phyloP scores from a whole-genome alignment of 148 eudicot species.

The Dysphania ambrosioides region DNA sequence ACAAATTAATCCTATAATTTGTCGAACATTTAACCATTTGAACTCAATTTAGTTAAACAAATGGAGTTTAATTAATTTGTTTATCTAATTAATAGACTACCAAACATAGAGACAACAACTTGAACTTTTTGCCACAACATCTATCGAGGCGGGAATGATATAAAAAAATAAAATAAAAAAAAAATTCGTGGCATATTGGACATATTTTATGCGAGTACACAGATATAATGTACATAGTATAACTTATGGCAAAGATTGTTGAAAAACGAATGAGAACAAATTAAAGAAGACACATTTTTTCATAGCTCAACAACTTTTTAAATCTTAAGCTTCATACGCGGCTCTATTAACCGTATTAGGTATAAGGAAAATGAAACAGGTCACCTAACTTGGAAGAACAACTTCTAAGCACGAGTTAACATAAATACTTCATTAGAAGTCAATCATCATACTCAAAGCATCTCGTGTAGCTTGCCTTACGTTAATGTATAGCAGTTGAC shows the following conservation, averaged over 20 bases:
- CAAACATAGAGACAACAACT: no score
- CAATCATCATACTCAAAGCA: constrained; percentile 11
- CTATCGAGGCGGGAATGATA: no score
- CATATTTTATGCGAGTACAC: no score
- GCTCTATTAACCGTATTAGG: constrained; percentile 21
- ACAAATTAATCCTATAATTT: no score
- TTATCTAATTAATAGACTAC: no score
- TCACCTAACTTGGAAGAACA: constrained; percentile 17
- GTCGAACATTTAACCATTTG: no score
- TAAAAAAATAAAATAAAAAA: no score
- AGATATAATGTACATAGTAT: no score
- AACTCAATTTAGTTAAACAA: no score
- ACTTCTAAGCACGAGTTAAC: background rate
- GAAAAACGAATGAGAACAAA: background rate
- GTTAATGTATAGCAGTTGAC: constrained; percentile 7
- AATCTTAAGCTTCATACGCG: background rate
- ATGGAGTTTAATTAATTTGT: no score
- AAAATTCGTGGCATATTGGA: no score
- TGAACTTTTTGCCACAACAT: no score
- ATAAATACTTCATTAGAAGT: background rate
- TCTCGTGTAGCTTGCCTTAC: constrained; percentile 14
- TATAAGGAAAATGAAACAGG: constrained; percentile 18
- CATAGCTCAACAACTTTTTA: constrained; percentile 22
- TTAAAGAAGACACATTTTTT: background rate
- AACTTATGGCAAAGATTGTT: background rate